Percentiles rank a stretch among this genome's conserved stretches.
Conservation (phyloP, 768 basidiomycete genomes). For the Tulasnella calospora region DNA sequence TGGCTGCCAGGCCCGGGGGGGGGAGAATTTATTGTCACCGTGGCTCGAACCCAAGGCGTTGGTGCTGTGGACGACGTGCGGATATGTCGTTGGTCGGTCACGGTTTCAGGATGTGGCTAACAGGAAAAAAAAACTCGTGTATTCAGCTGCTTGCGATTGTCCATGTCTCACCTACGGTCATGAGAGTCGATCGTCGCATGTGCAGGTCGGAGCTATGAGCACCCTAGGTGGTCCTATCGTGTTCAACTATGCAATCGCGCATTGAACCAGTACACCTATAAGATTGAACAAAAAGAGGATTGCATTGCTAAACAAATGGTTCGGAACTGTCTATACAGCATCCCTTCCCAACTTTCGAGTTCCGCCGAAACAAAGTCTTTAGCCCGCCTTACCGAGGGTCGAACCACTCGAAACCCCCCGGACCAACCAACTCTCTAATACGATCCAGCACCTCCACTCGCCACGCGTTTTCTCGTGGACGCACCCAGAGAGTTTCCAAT, state of each 20-base stretch:
- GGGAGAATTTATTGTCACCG: no score
- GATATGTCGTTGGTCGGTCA: no score
- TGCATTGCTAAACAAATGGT: no score
- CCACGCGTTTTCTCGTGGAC: background rate
- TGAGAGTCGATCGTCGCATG: slow-evolving; percentile 37
- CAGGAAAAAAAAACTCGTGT: background rate
- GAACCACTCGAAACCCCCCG: background rate
- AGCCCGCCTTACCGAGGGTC: background rate
- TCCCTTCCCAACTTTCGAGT: background rate
- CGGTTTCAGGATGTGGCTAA: no score
- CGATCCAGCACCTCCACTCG: background rate
- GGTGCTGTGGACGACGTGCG: no score
- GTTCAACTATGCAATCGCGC: background rate
- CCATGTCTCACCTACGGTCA: slow-evolving; percentile 34
- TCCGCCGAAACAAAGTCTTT: no score
- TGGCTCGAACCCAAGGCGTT: no score
- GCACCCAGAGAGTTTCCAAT: background rate
- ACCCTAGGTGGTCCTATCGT: background rate
- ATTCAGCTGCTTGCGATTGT: slow-evolving; percentile 32
- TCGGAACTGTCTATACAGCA: background rate
- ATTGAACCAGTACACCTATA: background rate
- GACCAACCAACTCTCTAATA: background rate
- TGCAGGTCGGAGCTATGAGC: background rate
- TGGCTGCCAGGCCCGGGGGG: no score
- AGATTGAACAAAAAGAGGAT: no score